phyloP scores from a whole-genome alignment of 2,329 filamentous ascomycete genomes.

The Fusarium chaquense region DNA sequence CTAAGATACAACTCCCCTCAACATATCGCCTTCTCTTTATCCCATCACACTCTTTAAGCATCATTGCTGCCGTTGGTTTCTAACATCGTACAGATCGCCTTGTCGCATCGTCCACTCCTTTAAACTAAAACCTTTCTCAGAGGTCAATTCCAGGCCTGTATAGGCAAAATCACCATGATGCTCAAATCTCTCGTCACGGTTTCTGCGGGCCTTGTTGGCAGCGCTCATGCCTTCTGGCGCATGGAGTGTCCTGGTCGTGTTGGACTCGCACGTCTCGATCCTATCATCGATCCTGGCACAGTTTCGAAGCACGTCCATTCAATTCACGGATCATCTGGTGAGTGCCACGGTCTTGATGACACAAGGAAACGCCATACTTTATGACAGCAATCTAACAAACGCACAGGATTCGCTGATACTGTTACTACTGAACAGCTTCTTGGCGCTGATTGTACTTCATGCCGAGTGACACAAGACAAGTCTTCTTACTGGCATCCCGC shows the following conservation, averaged over 20 bases:
- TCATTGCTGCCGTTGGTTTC: constrained; percentile 7
- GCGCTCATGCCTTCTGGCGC: constrained; percentile 82
- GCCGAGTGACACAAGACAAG: constrained; percentile 81
- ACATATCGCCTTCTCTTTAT: neutral
- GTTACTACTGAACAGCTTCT: constrained; percentile 69
- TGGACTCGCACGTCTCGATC: constrained; percentile 80
- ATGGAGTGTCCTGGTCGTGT: constrained; percentile 82
- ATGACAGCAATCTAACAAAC: constrained; percentile 31
- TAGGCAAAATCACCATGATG: constrained; percentile 48
- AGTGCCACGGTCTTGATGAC: constrained; percentile 52
- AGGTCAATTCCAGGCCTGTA: constrained; percentile 43
- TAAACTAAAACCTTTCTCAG: constrained; percentile 15
- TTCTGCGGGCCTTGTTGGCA: constrained; percentile 52
- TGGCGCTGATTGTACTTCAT: constrained; percentile 79
- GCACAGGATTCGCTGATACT: constrained; percentile 72
- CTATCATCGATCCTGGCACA: constrained; percentile 73
- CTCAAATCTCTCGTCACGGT: constrained; percentile 51
- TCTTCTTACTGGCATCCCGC: constrained; percentile 90
- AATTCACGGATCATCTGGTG: constrained; percentile 81
- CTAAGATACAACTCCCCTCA: neutral
- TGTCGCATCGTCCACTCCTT: constrained; percentile 54
- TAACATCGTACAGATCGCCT: constrained; percentile 50
- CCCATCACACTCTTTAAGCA: constrained; percentile 2
- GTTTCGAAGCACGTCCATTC: constrained; percentile 77
- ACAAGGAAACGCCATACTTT: neutral